Evolutionary conservation across 768 basidiomycete genomes (phyloP).

Genomic region (Obba rivulosa): DNA sequence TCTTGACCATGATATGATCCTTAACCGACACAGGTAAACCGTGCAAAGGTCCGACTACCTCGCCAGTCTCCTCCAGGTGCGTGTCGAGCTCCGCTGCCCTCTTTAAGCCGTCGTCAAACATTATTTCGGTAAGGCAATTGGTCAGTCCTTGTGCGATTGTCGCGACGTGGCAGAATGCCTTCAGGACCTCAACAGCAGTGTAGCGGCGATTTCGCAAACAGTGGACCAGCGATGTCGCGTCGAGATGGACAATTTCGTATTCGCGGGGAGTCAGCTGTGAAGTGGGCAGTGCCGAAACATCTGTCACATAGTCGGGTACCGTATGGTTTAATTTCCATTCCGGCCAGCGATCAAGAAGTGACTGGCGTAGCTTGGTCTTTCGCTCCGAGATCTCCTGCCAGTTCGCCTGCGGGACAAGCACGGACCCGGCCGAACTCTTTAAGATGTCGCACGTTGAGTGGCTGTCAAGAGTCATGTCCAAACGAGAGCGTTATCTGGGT

Average conservation of each 20-base stretch:
- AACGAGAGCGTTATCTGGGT: too few relatives aligned
- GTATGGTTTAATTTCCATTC: conserved; percentile 22
- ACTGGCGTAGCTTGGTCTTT: conserved; percentile 24
- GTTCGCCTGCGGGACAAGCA: not conserved
- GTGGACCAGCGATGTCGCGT: conserved; percentile 29
- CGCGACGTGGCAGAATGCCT: conserved; percentile 33
- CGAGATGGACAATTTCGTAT: conserved; percentile 26
- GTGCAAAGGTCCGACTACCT: conserved; percentile 66
- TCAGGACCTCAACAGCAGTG: conserved; percentile 29
- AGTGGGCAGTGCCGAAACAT: conserved; percentile 24
- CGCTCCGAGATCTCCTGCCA: conserved; percentile 14
- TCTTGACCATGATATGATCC: conserved; percentile 57
- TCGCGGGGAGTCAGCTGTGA: conserved; percentile 26
- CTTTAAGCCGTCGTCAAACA: conserved; percentile 61
- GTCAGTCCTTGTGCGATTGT: conserved; percentile 54
- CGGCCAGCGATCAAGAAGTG: conserved; percentile 17
- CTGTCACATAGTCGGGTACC: conserved; percentile 14
- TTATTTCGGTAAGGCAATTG: conserved; percentile 82
- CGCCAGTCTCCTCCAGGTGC: conserved; percentile 54
- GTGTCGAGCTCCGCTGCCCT: conserved; percentile 61
- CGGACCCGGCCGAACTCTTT: not conserved
- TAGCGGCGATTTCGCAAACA: conserved; percentile 22
- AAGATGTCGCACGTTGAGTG: too few relatives aligned
- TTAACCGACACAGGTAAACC: conserved; percentile 80
- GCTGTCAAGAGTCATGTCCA: too few relatives aligned